These are phyloP conservation scores for Apiospora marii DNA, from an alignment of 2,329 filamentous ascomycete genomes.

Conservation along the genomic window DNA sequence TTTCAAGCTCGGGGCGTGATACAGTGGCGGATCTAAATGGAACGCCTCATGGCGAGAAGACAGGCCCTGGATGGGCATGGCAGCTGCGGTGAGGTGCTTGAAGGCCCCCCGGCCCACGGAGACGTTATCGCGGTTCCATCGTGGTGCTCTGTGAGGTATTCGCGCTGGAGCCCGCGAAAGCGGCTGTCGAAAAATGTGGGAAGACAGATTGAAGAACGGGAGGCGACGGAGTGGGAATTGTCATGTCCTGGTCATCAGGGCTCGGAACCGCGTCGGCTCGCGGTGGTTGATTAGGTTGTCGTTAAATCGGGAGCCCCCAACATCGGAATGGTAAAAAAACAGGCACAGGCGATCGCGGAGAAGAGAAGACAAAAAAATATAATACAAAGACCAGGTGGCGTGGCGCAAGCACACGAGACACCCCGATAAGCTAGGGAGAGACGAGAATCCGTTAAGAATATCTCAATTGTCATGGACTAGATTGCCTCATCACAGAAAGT, in stretches of 20 bases:
- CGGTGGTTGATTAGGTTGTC: conserved; percentile 15
- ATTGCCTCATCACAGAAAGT: conserved; percentile 13
- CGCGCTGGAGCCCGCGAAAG: conserved; percentile 54
- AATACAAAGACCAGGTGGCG: conserved; percentile 11
- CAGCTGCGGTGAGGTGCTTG: conserved; percentile 28
- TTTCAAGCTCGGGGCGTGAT: conserved; percentile 19
- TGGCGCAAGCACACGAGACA: conserved; percentile 14
- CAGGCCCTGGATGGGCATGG: conserved; percentile 39
- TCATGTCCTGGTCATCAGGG: conserved; percentile 36
- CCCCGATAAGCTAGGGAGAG: not conserved
- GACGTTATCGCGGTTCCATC: conserved; percentile 52
- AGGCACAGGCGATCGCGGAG: not conserved
- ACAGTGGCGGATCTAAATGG: conserved; percentile 33
- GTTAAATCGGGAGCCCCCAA: conserved; percentile 23
- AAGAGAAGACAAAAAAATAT: conserved; percentile 20
- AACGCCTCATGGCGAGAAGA: conserved; percentile 34
- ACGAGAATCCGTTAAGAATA: conserved; percentile 1
- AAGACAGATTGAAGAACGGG: conserved; percentile 43
- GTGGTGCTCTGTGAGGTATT: conserved; percentile 46
- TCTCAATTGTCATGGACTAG: conserved; percentile 25
- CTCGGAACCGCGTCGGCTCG: conserved; percentile 21
- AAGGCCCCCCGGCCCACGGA: conserved; percentile 48
- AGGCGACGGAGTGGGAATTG: conserved; percentile 29
- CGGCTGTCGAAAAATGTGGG: conserved; percentile 40
- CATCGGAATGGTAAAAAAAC: conserved; percentile 15